Conservation (phyloP, 257 asterid species). For the Solanum chiquidenum region DNA sequence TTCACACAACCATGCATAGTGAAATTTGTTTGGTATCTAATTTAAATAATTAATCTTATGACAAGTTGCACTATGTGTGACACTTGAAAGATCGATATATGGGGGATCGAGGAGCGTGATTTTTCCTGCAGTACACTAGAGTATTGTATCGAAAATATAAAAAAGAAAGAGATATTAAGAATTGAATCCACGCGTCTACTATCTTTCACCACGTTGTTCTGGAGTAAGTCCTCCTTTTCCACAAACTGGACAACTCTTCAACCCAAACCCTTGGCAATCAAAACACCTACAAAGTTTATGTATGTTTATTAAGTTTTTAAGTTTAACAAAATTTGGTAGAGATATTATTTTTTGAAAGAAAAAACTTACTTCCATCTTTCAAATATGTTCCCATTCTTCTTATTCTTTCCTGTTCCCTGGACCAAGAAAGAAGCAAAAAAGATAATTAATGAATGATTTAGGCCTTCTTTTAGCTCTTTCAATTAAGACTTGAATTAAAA, state of each 20-base stretch:
- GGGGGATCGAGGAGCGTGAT: not conserved
- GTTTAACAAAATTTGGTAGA: not conserved
- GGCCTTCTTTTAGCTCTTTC: not conserved
- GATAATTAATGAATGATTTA: not conserved
- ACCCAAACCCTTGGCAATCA: constrained; percentile 87
- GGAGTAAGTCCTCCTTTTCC: constrained; percentile 84
- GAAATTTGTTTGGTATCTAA: not conserved
- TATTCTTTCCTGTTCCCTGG: constrained; percentile 86
- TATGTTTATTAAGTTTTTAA: not conserved
- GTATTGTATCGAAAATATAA: not conserved
- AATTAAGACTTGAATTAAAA: not conserved
- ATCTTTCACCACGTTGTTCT: constrained; percentile 90
- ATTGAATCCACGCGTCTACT: not conserved
- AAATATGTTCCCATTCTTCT: constrained; percentile 83
- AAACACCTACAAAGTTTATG: constrained; percentile 41
- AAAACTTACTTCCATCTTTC: constrained; percentile 81
- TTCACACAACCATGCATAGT: not conserved
- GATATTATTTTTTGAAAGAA: not conserved
- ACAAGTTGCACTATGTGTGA: not conserved
- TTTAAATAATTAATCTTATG: not conserved
- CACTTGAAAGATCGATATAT: not conserved
- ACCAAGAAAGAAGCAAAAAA: not conserved
- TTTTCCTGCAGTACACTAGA: not conserved
- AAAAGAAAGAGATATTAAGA: not conserved
- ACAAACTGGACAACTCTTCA: constrained; percentile 71